Percentiles rank a stretch among this genome's conserved stretches.
phyloP scores from a whole-genome alignment of 2,329 filamentous ascomycete species.

The Fusarium sp. region DNA sequence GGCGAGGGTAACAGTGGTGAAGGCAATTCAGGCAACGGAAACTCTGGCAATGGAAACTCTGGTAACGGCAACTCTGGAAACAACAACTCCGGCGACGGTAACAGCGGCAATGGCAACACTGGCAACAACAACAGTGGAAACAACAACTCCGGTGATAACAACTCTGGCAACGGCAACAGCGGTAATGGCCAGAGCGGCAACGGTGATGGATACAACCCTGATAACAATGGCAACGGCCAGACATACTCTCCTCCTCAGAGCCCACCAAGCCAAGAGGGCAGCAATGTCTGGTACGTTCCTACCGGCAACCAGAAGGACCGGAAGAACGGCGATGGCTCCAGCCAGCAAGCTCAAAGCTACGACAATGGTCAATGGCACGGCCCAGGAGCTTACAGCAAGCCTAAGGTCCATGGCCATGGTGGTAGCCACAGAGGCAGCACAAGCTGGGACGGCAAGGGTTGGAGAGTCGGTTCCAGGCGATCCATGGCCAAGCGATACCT shows the following conservation, averaged over 20 bases:
- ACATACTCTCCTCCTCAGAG: neutral
- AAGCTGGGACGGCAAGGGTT: conserved; percentile 20
- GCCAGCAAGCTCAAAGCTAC: conserved; percentile 1
- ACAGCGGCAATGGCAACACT: conserved; percentile 5
- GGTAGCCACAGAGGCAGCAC: conserved; percentile 8
- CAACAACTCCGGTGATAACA: neutral
- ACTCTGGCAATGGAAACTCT: neutral
- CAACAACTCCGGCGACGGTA: neutral
- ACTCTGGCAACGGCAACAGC: conserved; percentile 3
- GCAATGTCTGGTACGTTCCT: conserved; percentile 2
- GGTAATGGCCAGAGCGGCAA: conserved; percentile 12
- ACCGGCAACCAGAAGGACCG: neutral
- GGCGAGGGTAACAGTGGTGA: conserved; percentile 1
- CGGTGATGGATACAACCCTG: neutral
- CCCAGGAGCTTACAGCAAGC: conserved; percentile 12
- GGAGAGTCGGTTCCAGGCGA: conserved; percentile 25
- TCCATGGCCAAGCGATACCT: conserved; percentile 32
- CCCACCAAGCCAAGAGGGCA: neutral
- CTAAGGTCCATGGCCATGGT: neutral
- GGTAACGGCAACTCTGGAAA: neutral
- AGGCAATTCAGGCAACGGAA: neutral
- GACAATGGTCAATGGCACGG: conserved; percentile 25
- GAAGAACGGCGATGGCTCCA: neutral
- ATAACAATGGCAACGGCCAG: neutral
- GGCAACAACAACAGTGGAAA: conserved; percentile 15